phyloP scores from a whole-genome alignment of 371 early-diverging fungal genomes.

The Rhizopus microsporus region DNA sequence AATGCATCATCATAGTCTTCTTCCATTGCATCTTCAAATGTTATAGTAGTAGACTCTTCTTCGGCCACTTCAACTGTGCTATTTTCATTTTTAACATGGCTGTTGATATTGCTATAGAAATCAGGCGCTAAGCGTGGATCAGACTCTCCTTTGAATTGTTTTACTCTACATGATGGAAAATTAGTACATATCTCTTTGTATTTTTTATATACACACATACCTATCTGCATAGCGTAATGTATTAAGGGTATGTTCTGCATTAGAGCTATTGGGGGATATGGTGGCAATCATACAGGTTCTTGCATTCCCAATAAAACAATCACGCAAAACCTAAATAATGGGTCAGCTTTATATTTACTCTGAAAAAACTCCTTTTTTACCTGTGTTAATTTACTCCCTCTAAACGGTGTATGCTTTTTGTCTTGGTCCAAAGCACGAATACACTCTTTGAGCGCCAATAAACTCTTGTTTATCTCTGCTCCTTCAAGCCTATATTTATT shows the following conservation, averaged over 20 bases:
- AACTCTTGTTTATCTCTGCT: slow-evolving; percentile 98
- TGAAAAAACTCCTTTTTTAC: slow-evolving; percentile 30
- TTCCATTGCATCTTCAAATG: background rate
- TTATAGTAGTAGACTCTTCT: background rate
- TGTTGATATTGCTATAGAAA: background rate
- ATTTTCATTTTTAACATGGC: background rate
- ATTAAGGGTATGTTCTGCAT: slow-evolving; percentile 97
- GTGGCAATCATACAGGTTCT: slow-evolving; percentile 98
- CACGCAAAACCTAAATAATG: slow-evolving; percentile 78
- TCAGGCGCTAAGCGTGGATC: slow-evolving; percentile 31
- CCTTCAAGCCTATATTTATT: slow-evolving; percentile 76
- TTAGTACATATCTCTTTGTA: background rate
- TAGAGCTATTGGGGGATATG: slow-evolving; percentile 87
- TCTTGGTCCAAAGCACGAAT: slow-evolving; percentile 96
- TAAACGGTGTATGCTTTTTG: slow-evolving; percentile 93
- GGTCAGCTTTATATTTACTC: background rate
- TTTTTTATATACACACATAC: slow-evolving; percentile 21
- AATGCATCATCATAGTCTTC: background rate
- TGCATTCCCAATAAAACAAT: slow-evolving; percentile 96
- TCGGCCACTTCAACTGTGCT: background rate
- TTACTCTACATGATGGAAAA: slow-evolving; percentile 24
- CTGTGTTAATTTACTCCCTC: slow-evolving; percentile 97
- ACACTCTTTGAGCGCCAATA: slow-evolving; percentile 97
- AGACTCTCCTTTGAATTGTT: slow-evolving; percentile 47
- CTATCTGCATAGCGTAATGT: slow-evolving; percentile 98